phyloP scores from a whole-genome alignment of 176 grass and related monocot genomes.

The Musa schizocarpa region DNA sequence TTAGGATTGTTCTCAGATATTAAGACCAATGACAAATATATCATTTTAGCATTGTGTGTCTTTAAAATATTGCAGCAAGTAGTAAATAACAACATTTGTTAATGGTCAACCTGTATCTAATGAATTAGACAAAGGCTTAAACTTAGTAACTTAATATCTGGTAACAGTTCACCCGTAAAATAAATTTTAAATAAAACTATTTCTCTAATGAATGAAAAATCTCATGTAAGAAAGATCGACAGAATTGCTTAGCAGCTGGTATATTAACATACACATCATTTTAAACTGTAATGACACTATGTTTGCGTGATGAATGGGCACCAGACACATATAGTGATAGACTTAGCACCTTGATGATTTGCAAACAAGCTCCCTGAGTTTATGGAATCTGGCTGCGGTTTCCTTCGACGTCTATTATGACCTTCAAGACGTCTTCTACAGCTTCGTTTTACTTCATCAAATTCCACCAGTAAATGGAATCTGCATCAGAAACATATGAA shows the following conservation, averaged over 20 bases:
- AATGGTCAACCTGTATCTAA: neutral
- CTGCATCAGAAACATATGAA: neutral
- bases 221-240: neutral
- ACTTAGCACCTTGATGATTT: neutral
- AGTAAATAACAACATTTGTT: too few species aligned
- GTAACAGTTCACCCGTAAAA: too few species aligned
- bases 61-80: neutral
- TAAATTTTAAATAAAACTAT: too few species aligned
- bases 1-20: neutral
- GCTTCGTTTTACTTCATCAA: slow-evolving; percentile 10
- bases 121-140: too few species aligned
- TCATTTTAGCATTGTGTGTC: neutral
- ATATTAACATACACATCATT: neutral
- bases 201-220: too few species aligned
- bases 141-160: neutral
- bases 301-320: neutral
- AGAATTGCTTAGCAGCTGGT: neutral
- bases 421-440: slow-evolving; percentile 4
- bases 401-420: slow-evolving; percentile 3
- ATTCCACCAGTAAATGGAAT: slow-evolving; percentile 4
- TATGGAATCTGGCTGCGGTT: neutral
- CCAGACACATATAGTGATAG: too few species aligned
- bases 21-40: neutral
- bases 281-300: neutral
- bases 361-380: neutral